phyloP scores from a whole-genome alignment of 163 green algal species.

The Coccomyxa subellipsoidea region DNA sequence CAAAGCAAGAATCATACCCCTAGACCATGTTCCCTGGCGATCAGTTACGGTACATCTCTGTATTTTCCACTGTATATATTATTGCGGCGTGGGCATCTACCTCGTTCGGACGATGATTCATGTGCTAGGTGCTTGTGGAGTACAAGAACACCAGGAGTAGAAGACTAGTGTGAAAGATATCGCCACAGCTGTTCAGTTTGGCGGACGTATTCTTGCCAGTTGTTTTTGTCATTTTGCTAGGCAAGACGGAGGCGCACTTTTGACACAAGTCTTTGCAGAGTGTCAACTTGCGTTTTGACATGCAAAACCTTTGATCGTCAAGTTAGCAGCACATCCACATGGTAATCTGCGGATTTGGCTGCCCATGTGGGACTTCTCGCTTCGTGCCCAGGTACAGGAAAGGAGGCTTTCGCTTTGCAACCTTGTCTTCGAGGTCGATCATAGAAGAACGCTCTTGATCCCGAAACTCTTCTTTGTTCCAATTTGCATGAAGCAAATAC shows the following conservation, averaged over 20 bases:
- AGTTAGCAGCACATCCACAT: not conserved
- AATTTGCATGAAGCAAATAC: no score
- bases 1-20: constrained; percentile 28
- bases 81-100: not conserved
- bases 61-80: not conserved
- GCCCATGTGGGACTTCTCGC: not conserved
- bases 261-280: no score
- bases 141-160: no score
- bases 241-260: no score
- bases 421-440: no score
- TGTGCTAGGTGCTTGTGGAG: not conserved
- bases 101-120: not conserved
- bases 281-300: not conserved
- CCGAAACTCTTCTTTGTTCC: no score
- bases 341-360: not conserved
- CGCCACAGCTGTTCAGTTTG: no score
- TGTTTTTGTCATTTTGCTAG: no score
- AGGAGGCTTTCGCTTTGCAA: no score
- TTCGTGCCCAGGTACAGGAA: not conserved
- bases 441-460: no score
- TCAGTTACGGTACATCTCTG: not conserved
- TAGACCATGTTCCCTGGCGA: not conserved
- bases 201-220: no score
- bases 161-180: no score
- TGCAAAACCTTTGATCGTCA: not conserved